Percentiles rank a stretch among this genome's conserved stretches.
Evolutionary conservation across 495 filamentous ascomycete genomes (phyloP).

Genomic region (Rostrohypoxylon terebratum): DNA sequence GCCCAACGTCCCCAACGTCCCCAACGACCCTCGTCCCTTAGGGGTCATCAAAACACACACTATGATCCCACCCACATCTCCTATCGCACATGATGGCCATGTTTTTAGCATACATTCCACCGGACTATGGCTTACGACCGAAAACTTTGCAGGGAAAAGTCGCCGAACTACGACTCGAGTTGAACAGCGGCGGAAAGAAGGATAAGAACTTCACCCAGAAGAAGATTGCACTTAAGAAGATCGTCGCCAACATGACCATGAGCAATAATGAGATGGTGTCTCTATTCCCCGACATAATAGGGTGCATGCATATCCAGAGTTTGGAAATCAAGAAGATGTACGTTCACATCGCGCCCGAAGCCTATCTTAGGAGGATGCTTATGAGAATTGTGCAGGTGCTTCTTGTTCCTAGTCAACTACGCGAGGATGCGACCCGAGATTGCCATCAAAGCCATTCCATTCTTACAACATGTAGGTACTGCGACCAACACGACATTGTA

Average conservation of each 20-base stretch:
- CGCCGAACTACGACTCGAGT: constrained; percentile 93
- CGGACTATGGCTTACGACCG: constrained; percentile 56
- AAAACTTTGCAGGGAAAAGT: constrained; percentile 89
- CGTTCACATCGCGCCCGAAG: constrained; percentile 42
- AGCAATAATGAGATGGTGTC: constrained; percentile 99
- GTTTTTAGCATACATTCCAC: constrained; percentile 63
- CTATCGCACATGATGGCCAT: constrained; percentile 53
- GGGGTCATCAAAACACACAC: constrained; percentile 31
- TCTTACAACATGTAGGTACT: constrained; percentile 77
- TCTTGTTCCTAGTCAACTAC: constrained; percentile 97
- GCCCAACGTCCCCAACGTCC: constrained; percentile 24
- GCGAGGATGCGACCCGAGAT: constrained; percentile 93
- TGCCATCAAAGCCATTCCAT: constrained; percentile 91
- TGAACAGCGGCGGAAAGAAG: constrained; percentile 94
- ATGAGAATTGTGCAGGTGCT: constrained; percentile 77
- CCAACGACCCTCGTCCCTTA: constrained; percentile 19
- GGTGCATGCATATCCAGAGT: constrained; percentile 91
- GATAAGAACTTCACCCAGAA: constrained; percentile 97
- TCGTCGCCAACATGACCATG: constrained; percentile 99
- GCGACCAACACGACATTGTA: constrained; percentile 5
- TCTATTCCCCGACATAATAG: constrained; percentile 93
- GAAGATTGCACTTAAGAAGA: constrained; percentile 99
- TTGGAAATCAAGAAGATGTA: constrained; percentile 99
- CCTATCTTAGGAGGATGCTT: constrained; percentile 26
- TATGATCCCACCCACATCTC: constrained; percentile 44